A percentile compares a stretch with the other conserved stretches of the same genome.
phyloP scores from a whole-genome alignment of 768 basidiomycete species.

The Nidularia sp. region DNA sequence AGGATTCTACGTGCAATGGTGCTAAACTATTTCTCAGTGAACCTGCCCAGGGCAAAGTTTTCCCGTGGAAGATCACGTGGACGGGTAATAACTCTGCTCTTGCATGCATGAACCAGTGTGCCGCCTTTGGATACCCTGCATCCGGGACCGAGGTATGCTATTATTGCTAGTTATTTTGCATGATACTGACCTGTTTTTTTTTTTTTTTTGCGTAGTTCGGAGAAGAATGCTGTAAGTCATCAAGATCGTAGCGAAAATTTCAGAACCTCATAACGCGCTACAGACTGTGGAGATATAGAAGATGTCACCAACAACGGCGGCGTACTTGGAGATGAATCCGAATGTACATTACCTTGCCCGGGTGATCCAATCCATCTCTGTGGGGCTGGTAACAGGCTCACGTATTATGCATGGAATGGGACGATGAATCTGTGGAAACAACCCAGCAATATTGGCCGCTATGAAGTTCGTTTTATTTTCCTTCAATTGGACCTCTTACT shows the following conservation, averaged over 20 bases:
- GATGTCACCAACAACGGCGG: constrained; percentile 43
- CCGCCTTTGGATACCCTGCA: constrained; percentile 66
- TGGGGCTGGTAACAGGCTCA: constrained; percentile 52
- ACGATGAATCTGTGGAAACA: constrained; percentile 59
- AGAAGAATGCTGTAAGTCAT: constrained; percentile 66
- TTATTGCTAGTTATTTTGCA: too few species aligned
- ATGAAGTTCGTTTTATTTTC: constrained; percentile 48
- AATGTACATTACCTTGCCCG: constrained; percentile 54
- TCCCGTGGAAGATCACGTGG: constrained; percentile 60
- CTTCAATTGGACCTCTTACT: constrained; percentile 1
- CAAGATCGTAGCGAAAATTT: background rate
- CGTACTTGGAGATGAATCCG: constrained; percentile 32
- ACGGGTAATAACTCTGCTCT: constrained; percentile 59
- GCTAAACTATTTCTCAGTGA: constrained; percentile 35
- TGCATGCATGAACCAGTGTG: constrained; percentile 65
- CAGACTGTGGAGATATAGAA: constrained; percentile 68
- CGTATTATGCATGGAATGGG: constrained; percentile 52
- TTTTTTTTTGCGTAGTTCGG: constrained; percentile 35
- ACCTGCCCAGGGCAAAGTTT: constrained; percentile 34
- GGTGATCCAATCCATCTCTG: constrained; percentile 71
- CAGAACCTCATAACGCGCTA: background rate
- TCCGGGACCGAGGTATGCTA: constrained; percentile 53
- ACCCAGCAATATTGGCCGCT: constrained; percentile 60
- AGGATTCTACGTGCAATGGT: too few species aligned
- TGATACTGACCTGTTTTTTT: too few species aligned